Evolutionary conservation across 2,329 filamentous ascomycete species (phyloP).

Genomic region (Fusarium concolor): DNA sequence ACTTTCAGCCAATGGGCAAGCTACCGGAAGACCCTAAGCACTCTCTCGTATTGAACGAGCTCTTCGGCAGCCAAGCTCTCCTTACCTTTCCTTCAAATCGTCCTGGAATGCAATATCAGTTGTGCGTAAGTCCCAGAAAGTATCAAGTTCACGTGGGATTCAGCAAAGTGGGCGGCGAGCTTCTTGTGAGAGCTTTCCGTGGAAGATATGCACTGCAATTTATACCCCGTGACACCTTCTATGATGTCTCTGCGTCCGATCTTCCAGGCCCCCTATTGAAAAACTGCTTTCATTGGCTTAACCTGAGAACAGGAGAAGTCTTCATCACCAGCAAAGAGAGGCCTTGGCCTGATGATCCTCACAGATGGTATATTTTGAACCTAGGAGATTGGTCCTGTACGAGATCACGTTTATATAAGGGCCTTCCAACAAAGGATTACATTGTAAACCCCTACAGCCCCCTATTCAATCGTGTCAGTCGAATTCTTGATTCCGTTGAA

Average conservation of each 20-base stretch:
- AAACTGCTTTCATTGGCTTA: slow-evolving; percentile 68
- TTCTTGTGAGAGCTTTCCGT: slow-evolving; percentile 46
- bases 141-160: slow-evolving; percentile 66
- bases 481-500: slow-evolving; percentile 41
- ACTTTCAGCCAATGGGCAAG: slow-evolving; percentile 53
- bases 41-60: slow-evolving; percentile 53
- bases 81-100: slow-evolving; percentile 63
- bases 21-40: slow-evolving; percentile 64
- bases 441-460: slow-evolving; percentile 42
- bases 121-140: slow-evolving; percentile 17
- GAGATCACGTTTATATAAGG: neutral
- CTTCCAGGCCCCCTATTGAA: slow-evolving; percentile 63
- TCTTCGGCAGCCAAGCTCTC: slow-evolving; percentile 67
- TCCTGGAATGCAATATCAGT: slow-evolving; percentile 65
- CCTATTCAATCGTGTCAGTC: slow-evolving; percentile 31
- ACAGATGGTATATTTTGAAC: slow-evolving; percentile 26
- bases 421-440: slow-evolving; percentile 5
- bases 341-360: slow-evolving; percentile 32
- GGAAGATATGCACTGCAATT: slow-evolving; percentile 35
- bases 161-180: slow-evolving; percentile 31
- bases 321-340: slow-evolving; percentile 33
- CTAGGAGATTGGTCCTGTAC: slow-evolving; percentile 28
- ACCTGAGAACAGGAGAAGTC: slow-evolving; percentile 34
- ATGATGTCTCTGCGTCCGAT: slow-evolving; percentile 49
- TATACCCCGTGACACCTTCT: slow-evolving; percentile 36